Base-by-base conservation (phyloP, 2,329 filamentous ascomycete species). In the Xylariomycetidae sp. region DNA sequence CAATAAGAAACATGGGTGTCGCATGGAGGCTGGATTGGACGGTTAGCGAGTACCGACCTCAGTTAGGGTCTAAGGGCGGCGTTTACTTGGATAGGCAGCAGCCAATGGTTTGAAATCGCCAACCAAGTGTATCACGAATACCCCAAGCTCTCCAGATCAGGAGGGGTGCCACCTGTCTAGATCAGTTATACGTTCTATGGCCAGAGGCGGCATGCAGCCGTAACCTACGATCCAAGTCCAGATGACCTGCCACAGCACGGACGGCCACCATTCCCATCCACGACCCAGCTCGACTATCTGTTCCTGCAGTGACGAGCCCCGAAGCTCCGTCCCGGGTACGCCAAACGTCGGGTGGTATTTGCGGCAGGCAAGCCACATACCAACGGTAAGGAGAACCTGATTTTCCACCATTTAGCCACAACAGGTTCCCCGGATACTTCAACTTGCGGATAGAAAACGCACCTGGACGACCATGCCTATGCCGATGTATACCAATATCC, bases 221-320 rank as follows among this genome's bases (percentile, higher is more conserved):
- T 2, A 10, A 45, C 57, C 31, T 46, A 61, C 59, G 17, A 72
- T 57, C 63, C 68, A 75, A 5, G 69, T 63, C 72, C 71, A 77
- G 33, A 70, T 51, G 5, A 72, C 54, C 40, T 76, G 73, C 72
- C 72, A 77, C 14, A 71, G 42, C 4, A 72, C 64, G 0, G 68
- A 69, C 2, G 72, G 73, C 54, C 72, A 72, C 77, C 77, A 82
- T 55, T 82, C 77, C 62, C 67, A 74, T 5, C 77, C 77, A 8
- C 57, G 56, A 36, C 59, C 53, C 37, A 67, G 61, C 6, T 61
- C 57, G 6, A 64, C 53, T 12, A 64, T 50, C 10, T 67, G 61
- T 11, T 69, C 66, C 16, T 66, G 63, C 11, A 62, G 34, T 1
- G 50, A 56, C 4, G 33, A 36, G 7, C 51, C 46, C 2, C 40